These are phyloP conservation scores for Fusarium metavorans DNA, from an alignment of 2,329 filamentous ascomycete species.

Conservation along the genomic window DNA sequence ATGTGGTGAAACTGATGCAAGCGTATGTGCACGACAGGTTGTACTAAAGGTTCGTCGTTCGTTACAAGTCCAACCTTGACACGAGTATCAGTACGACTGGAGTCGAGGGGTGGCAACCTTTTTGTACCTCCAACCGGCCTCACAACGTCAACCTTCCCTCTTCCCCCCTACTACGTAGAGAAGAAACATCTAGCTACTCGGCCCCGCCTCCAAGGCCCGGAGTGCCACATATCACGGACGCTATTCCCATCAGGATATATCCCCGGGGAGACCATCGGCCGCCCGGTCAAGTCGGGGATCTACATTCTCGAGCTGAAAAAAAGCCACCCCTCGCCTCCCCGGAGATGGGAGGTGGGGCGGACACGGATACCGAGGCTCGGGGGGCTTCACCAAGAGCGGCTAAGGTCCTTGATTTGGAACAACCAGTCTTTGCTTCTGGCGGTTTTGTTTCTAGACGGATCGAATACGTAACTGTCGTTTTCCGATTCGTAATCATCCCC, in stretches of 20 bases:
- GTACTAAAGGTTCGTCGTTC: neutral
- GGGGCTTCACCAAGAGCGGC: conserved; percentile 1
- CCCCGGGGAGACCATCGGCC: conserved; percentile 29
- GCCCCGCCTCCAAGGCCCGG: neutral
- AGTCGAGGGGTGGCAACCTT: neutral
- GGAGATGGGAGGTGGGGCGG: neutral
- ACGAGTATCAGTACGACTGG: neutral
- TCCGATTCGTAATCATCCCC: conserved; percentile 2
- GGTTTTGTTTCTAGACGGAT: neutral
- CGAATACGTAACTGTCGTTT: neutral
- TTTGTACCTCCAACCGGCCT: neutral
- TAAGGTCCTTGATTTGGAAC: neutral
- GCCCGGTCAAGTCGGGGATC: conserved; percentile 36
- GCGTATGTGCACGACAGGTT: neutral
- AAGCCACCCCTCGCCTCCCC: neutral
- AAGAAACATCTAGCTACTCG: neutral
- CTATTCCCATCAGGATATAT: conserved; percentile 44
- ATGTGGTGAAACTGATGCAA: neutral
- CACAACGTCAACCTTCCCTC: neutral
- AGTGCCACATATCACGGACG: conserved; percentile 30
- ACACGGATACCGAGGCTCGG: conserved; percentile 26
- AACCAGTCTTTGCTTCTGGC: neutral
- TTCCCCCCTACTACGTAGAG: neutral
- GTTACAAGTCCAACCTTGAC: neutral
- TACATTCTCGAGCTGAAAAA: conserved; percentile 1